These are phyloP conservation scores for Schizosaccharomyces pombe DNA, from an alignment of 805 yeast genomes.

Conservation along the genomic window DNA sequence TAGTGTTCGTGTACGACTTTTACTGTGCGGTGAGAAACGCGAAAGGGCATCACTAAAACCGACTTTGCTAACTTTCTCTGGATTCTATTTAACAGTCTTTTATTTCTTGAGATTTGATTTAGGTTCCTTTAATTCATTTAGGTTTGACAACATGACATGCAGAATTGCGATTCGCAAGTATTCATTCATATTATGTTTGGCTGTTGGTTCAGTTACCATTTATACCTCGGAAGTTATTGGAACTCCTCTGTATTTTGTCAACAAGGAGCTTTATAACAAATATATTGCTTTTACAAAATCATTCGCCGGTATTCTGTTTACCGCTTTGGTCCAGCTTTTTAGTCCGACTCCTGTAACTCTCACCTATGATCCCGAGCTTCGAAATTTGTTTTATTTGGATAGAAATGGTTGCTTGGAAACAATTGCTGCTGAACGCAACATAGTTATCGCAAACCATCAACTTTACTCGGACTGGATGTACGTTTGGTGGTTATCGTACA, in stretches of 20 bases:
- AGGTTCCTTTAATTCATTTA: no score
- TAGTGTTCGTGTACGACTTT: no score
- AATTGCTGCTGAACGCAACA: slow-evolving; percentile 26
- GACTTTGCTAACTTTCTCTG: no score
- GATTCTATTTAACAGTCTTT: no score
- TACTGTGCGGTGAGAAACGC: no score
- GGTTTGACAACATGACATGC: no score
- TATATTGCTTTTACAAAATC: slow-evolving; percentile 17
- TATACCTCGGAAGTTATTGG: slow-evolving; percentile 13
- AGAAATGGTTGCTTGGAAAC: slow-evolving; percentile 12
- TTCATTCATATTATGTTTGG: background rate
- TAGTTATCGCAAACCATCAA: slow-evolving; percentile 75
- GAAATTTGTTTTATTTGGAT: slow-evolving; percentile 11
- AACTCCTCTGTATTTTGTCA: slow-evolving; percentile 12
- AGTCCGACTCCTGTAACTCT: slow-evolving; percentile 14
- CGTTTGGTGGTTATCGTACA: slow-evolving; percentile 64
- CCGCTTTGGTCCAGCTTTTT: slow-evolving; percentile 13
- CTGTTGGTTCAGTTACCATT: background rate
- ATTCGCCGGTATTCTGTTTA: slow-evolving; percentile 14
- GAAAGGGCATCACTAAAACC: no score
- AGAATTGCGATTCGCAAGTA: background rate
- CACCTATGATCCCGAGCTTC: slow-evolving; percentile 13
- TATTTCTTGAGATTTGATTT: no score
- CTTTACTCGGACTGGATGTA: slow-evolving; percentile 85
- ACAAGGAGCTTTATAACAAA: slow-evolving; percentile 13